Evolutionary conservation across 140 eudicot genomes (phyloP).

Genomic region (Erigeron philadelphicus): DNA sequence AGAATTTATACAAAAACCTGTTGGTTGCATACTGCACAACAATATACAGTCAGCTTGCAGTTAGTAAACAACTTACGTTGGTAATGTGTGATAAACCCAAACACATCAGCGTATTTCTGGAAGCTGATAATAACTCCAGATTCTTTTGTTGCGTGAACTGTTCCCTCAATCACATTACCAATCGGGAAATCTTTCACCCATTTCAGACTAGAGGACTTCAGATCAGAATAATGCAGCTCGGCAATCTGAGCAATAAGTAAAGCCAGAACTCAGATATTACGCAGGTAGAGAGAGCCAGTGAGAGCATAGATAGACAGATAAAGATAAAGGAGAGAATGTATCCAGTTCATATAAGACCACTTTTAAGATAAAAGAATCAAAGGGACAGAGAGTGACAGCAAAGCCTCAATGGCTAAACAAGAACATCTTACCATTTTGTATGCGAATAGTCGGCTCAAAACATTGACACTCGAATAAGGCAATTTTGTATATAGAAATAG

Average conservation of each 20-base stretch:
- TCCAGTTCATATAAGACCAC: background rate
- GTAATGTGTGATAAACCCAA: slow-evolving; percentile 74
- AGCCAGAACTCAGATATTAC: slow-evolving; percentile 6
- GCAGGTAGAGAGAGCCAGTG: background rate
- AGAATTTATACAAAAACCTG: slow-evolving; percentile 10
- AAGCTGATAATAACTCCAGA: slow-evolving; percentile 74
- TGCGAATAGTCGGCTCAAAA: too few relatives aligned
- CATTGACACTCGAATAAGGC: too few relatives aligned
- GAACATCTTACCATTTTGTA: too few relatives aligned
- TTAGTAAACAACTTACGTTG: slow-evolving; percentile 54
- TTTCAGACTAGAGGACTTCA: slow-evolving; percentile 38
- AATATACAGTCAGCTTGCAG: slow-evolving; percentile 4
- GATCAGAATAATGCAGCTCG: slow-evolving; percentile 47
- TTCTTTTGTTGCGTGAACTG: slow-evolving; percentile 60
- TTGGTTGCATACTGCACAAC: slow-evolving; percentile 2
- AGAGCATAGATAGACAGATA: background rate
- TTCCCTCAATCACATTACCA: slow-evolving; percentile 64
- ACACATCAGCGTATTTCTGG: slow-evolving; percentile 50
- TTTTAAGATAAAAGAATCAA: background rate
- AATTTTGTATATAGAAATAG: background rate
- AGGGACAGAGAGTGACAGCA: background rate
- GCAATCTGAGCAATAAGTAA: slow-evolving; percentile 51
- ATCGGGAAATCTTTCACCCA: slow-evolving; percentile 58
- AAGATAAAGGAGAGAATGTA: background rate
- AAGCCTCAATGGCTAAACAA: background rate